Conservation (phyloP, 73 alveolate species). For the Blepharisma japonicum region DNA sequence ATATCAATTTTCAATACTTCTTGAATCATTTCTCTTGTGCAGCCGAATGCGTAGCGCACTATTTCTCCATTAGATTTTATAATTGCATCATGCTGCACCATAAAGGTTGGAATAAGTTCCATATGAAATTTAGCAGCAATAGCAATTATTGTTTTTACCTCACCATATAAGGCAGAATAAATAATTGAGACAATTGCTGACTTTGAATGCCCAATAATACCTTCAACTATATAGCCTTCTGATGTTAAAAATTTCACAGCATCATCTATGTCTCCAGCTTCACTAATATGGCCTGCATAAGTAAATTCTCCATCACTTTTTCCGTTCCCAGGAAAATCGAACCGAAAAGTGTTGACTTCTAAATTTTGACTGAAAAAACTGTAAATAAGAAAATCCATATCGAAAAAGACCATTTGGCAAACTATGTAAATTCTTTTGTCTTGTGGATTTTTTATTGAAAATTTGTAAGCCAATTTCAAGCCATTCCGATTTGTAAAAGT, state of each 20-base stretch:
- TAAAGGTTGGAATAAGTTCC: background rate
- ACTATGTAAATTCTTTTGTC: background rate
- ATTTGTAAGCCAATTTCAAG: background rate
- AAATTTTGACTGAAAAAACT: background rate
- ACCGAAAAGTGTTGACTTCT: background rate
- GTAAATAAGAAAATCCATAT: background rate
- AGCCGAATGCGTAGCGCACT: too few species aligned
- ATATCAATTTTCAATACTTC: too few species aligned
- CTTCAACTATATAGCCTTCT: background rate
- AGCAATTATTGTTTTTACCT: background rate
- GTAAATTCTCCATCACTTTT: slow-evolving; percentile 20
- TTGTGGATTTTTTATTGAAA: background rate
- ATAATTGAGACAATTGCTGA: background rate
- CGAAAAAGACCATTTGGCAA: background rate
- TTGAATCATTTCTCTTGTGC: too few species aligned
- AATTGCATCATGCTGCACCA: background rate
- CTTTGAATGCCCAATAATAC: slow-evolving; percentile 21
- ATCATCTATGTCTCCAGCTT: background rate
- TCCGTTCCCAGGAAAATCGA: slow-evolving; percentile 21
- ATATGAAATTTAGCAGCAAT: background rate
- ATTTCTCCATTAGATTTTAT: too few species aligned
- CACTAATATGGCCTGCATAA: background rate
- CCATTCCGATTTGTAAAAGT: background rate
- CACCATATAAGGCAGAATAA: slow-evolving; percentile 8
- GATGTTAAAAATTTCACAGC: background rate